phyloP scores from a whole-genome alignment of 2,329 filamentous ascomycete genomes.

The Fusarium guadeloupense region DNA sequence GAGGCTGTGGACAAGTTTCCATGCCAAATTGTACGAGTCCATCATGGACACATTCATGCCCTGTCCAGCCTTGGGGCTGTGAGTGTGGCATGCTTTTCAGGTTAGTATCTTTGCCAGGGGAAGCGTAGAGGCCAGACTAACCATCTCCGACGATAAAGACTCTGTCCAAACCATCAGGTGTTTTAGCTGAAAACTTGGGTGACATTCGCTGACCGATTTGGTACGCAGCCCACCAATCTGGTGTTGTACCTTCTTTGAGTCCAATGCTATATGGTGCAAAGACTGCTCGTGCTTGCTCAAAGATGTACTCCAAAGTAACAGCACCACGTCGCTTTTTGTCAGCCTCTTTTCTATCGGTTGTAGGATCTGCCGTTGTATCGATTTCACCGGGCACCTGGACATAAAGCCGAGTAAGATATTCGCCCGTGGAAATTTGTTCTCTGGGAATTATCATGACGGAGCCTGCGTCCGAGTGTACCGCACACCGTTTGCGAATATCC shows the following conservation, averaged over 20 bases:
- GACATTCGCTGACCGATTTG: constrained; percentile 22
- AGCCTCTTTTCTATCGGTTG: constrained; percentile 9
- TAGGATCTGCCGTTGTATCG: background rate
- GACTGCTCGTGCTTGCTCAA: constrained; percentile 11
- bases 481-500: constrained; percentile 11
- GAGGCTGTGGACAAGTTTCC: constrained; percentile 11
- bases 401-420: constrained; percentile 11
- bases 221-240: constrained; percentile 26
- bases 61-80: constrained; percentile 17
- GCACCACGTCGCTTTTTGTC: constrained; percentile 21
- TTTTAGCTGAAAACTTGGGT: background rate
- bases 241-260: constrained; percentile 14
- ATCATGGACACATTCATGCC: constrained; percentile 25
- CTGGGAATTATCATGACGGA: constrained; percentile 18
- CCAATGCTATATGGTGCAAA: constrained; percentile 16
- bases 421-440: constrained; percentile 11
- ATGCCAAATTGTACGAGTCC: constrained; percentile 18
- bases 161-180: constrained; percentile 6
- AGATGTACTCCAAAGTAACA: constrained; percentile 17
- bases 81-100: constrained; percentile 3
- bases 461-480: constrained; percentile 9
- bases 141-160: constrained; percentile 19
- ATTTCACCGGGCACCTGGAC: constrained; percentile 13
- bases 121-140: accelerated
- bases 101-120: accelerated